phyloP scores from a whole-genome alignment of 306 rosid genomes.

The Betula pendula region DNA sequence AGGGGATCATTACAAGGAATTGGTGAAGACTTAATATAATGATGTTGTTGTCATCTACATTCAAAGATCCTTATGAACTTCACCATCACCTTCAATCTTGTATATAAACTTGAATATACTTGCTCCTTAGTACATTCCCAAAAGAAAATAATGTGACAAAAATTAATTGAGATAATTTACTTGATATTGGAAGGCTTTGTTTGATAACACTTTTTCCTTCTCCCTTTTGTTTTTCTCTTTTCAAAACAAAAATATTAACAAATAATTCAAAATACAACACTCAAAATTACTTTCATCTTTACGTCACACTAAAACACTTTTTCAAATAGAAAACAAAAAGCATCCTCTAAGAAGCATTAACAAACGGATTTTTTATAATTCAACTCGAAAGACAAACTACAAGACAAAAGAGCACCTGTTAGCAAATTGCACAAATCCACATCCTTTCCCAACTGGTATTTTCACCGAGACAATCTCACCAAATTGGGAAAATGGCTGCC shows the following conservation, averaged over 20 bases:
- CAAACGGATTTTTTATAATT: too few species aligned
- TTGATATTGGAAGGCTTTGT: background rate
- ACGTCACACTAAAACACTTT: too few species aligned
- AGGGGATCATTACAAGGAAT: slow-evolving; percentile 14
- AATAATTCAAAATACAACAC: too few species aligned
- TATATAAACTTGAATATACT: background rate
- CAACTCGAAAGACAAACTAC: background rate
- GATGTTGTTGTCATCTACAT: background rate
- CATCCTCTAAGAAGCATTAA: too few species aligned
- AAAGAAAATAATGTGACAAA: background rate
- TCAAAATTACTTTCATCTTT: too few species aligned
- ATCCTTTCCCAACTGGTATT: slow-evolving; percentile 93
- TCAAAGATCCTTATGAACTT: background rate
- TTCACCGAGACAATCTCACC: slow-evolving; percentile 94
- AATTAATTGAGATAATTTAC: background rate
- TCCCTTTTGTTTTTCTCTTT: too few species aligned
- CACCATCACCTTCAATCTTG: background rate
- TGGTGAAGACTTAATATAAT: background rate
- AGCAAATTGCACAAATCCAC: slow-evolving; percentile 98
- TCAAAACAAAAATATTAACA: too few species aligned
- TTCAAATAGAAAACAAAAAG: too few species aligned
- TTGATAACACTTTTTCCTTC: too few species aligned
- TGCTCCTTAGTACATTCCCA: background rate
- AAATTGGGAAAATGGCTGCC: slow-evolving; percentile 81
- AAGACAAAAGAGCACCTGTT: slow-evolving; percentile 55